These are phyloP conservation scores for Beauveria sp. DNA, from an alignment of 2,329 filamentous ascomycete genomes.

Conservation along the genomic window DNA sequence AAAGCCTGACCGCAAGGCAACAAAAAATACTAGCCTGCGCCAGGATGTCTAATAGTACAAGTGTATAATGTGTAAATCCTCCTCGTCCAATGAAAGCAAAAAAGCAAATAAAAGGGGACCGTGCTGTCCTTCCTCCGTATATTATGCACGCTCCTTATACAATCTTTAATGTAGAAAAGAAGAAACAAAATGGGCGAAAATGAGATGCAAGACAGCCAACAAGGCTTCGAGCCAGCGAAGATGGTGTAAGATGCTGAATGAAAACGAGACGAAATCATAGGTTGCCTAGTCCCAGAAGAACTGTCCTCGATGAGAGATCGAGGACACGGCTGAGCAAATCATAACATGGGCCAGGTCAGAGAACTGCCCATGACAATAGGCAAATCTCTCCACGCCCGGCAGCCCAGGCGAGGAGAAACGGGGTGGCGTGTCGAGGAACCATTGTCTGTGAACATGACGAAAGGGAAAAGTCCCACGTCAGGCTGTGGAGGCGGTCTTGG, in stretches of 20 bases:
- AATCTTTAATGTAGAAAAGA: not conserved
- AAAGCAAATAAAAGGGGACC: not conserved
- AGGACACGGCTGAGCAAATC: not conserved
- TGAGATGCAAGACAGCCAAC: not conserved
- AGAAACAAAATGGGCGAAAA: not conserved
- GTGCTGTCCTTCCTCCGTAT: not conserved
- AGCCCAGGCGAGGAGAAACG: not conserved
- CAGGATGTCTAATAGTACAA: constrained; percentile 10
- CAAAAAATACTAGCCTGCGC: not conserved
- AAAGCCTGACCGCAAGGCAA: not conserved
- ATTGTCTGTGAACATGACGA: not conserved
- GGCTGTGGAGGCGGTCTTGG: not conserved
- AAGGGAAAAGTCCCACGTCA: not conserved
- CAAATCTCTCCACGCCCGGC: not conserved
- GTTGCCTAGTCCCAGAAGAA: not conserved
- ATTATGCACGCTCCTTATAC: constrained; percentile 12
- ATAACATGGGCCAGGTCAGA: not conserved
- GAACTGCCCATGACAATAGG: not conserved
- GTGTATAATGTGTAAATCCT: constrained; percentile 8
- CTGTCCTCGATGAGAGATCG: not conserved
- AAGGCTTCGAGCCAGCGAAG: constrained; percentile 18
- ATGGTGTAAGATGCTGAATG: constrained; percentile 3
- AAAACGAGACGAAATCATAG: not conserved
- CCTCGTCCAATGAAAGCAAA: constrained; percentile 2
- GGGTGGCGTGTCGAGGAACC: not conserved